A percentile compares a stretch with the other conserved stretches of the same genome.
phyloP scores from a whole-genome alignment of 2,329 filamentous ascomycete species.

The Plenodomus lindquistii region DNA sequence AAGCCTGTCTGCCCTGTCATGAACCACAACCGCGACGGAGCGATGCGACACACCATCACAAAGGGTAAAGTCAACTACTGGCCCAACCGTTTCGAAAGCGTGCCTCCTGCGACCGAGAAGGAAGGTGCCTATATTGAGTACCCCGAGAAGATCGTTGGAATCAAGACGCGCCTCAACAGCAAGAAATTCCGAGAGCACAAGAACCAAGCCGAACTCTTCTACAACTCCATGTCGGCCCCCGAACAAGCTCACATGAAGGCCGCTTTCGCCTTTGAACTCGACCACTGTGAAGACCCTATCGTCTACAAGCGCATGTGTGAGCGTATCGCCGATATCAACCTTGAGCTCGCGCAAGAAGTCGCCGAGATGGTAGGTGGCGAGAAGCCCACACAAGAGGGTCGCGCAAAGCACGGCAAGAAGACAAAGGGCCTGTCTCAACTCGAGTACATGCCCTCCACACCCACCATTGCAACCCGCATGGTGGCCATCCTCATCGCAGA shows the following conservation, averaged over 20 bases:
- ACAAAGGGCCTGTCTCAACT: slow-evolving; percentile 70
- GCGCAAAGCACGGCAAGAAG: slow-evolving; percentile 68
- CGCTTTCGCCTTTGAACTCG: slow-evolving; percentile 71
- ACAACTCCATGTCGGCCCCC: slow-evolving; percentile 70
- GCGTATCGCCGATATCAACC: slow-evolving; percentile 72
- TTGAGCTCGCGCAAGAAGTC: slow-evolving; percentile 69
- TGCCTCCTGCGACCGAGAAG: slow-evolving; percentile 63
- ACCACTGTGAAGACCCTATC: slow-evolving; percentile 78
- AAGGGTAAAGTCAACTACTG: slow-evolving; percentile 78
- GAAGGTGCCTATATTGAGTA: slow-evolving; percentile 74
- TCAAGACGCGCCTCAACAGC: slow-evolving; percentile 70
- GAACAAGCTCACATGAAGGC: slow-evolving; percentile 67
- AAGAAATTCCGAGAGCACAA: slow-evolving; percentile 78
- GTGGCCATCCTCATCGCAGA: slow-evolving; percentile 78
- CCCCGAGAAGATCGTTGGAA: slow-evolving; percentile 66
- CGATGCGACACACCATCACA: slow-evolving; percentile 71
- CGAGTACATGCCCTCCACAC: slow-evolving; percentile 65
- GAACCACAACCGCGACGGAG: slow-evolving; percentile 77
- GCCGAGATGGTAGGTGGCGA: slow-evolving; percentile 71
- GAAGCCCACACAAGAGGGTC: slow-evolving; percentile 57
- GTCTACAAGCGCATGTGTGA: slow-evolving; percentile 73
- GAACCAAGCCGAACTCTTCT: slow-evolving; percentile 80
- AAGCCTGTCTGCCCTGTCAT: slow-evolving; percentile 73
- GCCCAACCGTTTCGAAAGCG: slow-evolving; percentile 70
- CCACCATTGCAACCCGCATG: slow-evolving; percentile 71